These are phyloP conservation scores for Papilionanthe hybrid DNA, from an alignment of 116 monocot genomes.

Conservation along the genomic window DNA sequence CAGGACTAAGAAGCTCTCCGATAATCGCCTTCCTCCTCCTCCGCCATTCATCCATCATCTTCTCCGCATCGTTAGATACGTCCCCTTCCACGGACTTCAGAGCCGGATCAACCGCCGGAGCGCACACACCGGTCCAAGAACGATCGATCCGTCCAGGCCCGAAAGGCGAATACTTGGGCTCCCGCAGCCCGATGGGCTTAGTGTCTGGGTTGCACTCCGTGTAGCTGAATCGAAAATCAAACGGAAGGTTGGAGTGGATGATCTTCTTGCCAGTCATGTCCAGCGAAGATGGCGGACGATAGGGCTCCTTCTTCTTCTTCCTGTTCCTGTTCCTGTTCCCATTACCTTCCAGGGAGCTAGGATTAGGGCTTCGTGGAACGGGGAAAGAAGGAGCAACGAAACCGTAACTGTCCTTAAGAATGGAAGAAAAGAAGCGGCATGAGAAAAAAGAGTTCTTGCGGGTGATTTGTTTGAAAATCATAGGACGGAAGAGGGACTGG, in stretches of 20 bases:
- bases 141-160: conserved; percentile 77
- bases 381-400: conserved; percentile 70
- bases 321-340: neutral
- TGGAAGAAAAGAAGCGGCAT: conserved; percentile 32
- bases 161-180: conserved; percentile 90
- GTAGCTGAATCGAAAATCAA: conserved; percentile 99
- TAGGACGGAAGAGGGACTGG: neutral
- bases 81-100: conserved; percentile 54
- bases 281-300: conserved; percentile 75
- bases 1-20: conserved; percentile 55
- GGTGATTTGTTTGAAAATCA: conserved; percentile 22
- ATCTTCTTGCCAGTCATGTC: conserved; percentile 38
- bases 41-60: conserved; percentile 25
- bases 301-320: conserved; percentile 54
- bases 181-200: conserved; percentile 86
- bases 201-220: conserved; percentile 75
- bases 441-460: conserved; percentile 21
- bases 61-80: neutral
- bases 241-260: conserved; percentile 76
- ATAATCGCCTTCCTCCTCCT: conserved; percentile 41
- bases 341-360: neutral
- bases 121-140: conserved; percentile 73
- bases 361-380: conserved; percentile 24
- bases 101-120: conserved; percentile 73
- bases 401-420: conserved; percentile 59